phyloP scores from a whole-genome alignment of 768 basidiomycete species.

The Russula compacta region DNA sequence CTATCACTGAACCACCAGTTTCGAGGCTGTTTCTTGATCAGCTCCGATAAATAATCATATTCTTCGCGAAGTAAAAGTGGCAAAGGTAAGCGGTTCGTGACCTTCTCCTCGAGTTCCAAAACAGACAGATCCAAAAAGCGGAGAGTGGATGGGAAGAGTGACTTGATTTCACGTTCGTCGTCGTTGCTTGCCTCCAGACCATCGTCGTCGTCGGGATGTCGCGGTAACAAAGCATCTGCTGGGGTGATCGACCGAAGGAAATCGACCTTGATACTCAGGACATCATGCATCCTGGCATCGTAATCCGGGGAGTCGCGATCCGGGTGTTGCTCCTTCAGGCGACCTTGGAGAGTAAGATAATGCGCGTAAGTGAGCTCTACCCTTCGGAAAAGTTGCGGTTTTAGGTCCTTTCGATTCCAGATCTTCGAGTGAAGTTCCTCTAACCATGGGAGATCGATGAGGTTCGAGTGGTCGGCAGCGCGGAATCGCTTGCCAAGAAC shows the following conservation, averaged over 20 bases:
- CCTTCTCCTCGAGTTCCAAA: not conserved
- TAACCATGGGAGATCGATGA: not conserved
- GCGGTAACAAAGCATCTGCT: not conserved
- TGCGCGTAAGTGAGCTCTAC: not conserved
- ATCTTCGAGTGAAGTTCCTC: not conserved
- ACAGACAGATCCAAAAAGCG: not conserved
- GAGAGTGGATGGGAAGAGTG: not conserved
- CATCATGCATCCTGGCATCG: too few species aligned
- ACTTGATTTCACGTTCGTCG: not conserved
- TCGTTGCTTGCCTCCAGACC: too few species aligned
- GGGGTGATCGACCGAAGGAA: not conserved
- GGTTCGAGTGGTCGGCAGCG: too few species aligned
- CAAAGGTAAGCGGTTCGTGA: not conserved
- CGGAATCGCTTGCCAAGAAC: too few species aligned
- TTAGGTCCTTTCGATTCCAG: not conserved
- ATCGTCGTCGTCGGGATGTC: not conserved
- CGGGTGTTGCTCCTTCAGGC: not conserved
- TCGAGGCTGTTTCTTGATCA: not conserved
- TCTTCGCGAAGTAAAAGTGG: not conserved
- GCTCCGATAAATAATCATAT: not conserved
- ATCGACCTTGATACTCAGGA: not conserved
- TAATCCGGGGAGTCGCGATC: not conserved
- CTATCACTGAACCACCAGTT: not conserved
- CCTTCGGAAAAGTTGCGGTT: not conserved
- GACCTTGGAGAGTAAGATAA: not conserved